Evolutionary conservation across 768 basidiomycete species (phyloP), one percentile per base, ranked within the genome.

Genomic region (Calocybe gangraenosa): DNA sequence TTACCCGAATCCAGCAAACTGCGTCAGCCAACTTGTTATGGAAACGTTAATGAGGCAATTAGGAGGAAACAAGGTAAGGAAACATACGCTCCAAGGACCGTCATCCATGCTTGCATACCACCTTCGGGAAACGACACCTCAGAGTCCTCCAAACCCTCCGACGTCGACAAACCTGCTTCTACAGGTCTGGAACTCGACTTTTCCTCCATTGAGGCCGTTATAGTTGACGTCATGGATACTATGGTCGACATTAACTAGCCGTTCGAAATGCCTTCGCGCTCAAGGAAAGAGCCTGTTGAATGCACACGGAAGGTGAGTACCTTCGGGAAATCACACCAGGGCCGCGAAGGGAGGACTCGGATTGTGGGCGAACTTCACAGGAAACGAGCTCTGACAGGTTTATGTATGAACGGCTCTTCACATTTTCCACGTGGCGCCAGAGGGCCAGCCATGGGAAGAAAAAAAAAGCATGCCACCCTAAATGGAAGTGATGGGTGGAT

Each of bases 1-100:
- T 18, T 42, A 60, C 59, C 59, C 57, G 28, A 60, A 60, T 19
- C 53, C 48, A 28, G 53, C 52, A 48, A 51, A 54, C 34, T 58
- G 55, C 10, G 45, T 30, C 40, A 58, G 40, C 42, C 52, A 33
- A 36, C 53, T 49, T 17, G 32, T 43, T 30, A 30, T 40, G 22
- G 30, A 42, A 31, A 23, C 31, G 5, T 25, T 14, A 11, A 20
- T 19, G 13, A 23, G 21, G 23, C 13, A 40, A n/a, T 13, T 33
- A 32, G 15, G 17, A 13, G 23, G 7, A 11, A 6, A 11, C 25
- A 28, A 11, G 11, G 25, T 28, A 28, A 28, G 25, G 11, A 6
- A 41, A 54, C 56, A 37, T 33, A 57, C 52, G 50, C 56, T 31
- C 56, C 50, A 21, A 37, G 23, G 5, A 57, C 35, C 35, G 50